Evolutionary conservation across 768 basidiomycete genomes (phyloP), one percentile per base, ranked within the genome.

Genomic region (Heimioporus sp.): DNA sequence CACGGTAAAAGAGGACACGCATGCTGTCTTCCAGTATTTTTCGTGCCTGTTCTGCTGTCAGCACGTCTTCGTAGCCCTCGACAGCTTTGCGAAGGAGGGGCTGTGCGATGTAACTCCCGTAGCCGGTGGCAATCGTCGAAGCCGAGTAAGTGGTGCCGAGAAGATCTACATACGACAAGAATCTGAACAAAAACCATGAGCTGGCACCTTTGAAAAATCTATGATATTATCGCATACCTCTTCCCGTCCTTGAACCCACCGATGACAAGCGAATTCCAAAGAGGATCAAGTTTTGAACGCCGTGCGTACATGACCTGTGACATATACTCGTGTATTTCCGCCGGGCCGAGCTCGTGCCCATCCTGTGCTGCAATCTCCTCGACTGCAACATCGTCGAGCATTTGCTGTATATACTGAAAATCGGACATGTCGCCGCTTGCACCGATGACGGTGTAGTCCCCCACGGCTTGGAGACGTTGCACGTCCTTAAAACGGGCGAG

Each of bases 371-470:
- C 81, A 57, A 86, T 81, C 70, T 99, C 94, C 34, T 87, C 82
- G 56, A 85, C 76, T 39, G 87, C 80, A 42, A 95, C 75, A 20
- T 83, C 80, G 55, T 97, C 89, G 43, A 99, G 82, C 42, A 86
- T 63, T 43, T 74, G 76, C 65, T 97, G 90, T 58, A 98, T 79
- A 71, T 90, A 86, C 69, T 99, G 97, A 73, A 93, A 98, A 74
- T 99, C 97, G 62, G 89, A 89, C 86, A 99, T 91, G 76, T 99
- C 97, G 24, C 97, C 97, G 15, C 92, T 85, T 3, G 90, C 96
- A 19, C 92, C 97, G 60, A 99, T 76, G 54, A 95, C 79, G 40
- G 94, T 96, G 72, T 85, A 82, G 35, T 80, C 73, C 9, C 95
- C 94, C 32, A 97, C 85, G 5, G 88, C 70, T 64, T 91, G 86